These are phyloP conservation scores for Tetraselmis striata DNA, from an alignment of 139 green algal genomes.

Conservation along the genomic window DNA sequence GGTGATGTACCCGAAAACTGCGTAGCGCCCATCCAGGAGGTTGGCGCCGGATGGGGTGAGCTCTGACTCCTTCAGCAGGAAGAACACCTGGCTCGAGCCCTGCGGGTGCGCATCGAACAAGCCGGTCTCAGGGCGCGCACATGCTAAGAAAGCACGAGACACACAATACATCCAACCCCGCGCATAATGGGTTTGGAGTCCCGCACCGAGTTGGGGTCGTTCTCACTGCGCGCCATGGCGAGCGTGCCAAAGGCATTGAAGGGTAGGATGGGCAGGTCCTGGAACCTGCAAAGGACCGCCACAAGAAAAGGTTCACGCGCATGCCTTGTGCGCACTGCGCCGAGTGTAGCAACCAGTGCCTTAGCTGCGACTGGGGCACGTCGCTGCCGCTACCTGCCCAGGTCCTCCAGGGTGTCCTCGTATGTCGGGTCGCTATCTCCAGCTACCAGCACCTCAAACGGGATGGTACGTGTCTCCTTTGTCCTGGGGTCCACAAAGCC, in stretches of 20 bases:
- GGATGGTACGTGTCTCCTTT: slow-evolving; percentile 62
- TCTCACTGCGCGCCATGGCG: slow-evolving; percentile 89
- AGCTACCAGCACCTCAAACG: slow-evolving; percentile 84
- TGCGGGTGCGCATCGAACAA: not conserved
- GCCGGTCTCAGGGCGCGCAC: no score
- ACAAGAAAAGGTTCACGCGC: no score
- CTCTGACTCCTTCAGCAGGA: slow-evolving; percentile 96
- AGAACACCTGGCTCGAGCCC: slow-evolving; percentile 76
- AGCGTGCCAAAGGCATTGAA: slow-evolving; percentile 99
- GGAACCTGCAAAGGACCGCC: slow-evolving; percentile 53
- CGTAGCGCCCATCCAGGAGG: slow-evolving; percentile 94
- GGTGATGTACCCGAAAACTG: slow-evolving; percentile 93
- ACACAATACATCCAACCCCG: no score
- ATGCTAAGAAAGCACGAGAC: no score
- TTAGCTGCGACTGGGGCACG: no score
- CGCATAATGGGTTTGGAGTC: no score
- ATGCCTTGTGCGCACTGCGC: not conserved
- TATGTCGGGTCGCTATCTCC: slow-evolving; percentile 92
- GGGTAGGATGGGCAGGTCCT: slow-evolving; percentile 82
- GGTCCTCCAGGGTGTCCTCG: slow-evolving; percentile 90
- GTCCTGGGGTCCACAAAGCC: slow-evolving; percentile 56
- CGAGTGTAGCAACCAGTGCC: no score
- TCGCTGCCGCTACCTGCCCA: slow-evolving; percentile 38
- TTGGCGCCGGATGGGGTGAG: slow-evolving; percentile 93
- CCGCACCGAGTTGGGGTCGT: slow-evolving; percentile 83